A percentile compares a stretch with the other conserved stretches of the same genome.
Evolutionary conservation across 1,284 basidiomycete species (phyloP).

Genomic region (Moniliella sp.): DNA sequence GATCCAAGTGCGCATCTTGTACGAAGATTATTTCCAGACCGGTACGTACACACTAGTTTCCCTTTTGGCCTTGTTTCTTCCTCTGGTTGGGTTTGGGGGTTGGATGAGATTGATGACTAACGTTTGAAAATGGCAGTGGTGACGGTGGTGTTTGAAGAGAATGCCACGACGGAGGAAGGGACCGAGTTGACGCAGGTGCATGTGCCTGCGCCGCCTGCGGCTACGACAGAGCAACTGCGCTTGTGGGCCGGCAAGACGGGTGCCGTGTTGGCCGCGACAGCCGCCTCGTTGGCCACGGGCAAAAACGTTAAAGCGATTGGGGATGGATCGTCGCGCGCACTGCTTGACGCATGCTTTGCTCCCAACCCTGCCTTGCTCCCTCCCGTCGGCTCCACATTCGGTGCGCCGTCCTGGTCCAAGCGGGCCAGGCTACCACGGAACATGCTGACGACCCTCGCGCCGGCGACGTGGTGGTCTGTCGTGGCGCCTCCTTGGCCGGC

Average conservation of each 20-base stretch:
- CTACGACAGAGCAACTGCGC: conserved; percentile 44
- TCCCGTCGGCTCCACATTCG: conserved; percentile 13
- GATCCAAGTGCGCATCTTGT: conserved; percentile 12
- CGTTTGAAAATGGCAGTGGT: conserved; percentile 4
- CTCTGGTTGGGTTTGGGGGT: neutral
- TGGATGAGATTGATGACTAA: neutral
- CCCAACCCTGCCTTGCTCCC: too few relatives aligned
- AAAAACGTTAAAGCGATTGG: conserved; percentile 46
- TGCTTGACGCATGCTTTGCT: conserved; percentile 48
- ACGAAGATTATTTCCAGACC: conserved; percentile 19
- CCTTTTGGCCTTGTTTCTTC: too few relatives aligned
- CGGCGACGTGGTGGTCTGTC: conserved; percentile 56
- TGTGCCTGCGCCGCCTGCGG: conserved; percentile 10
- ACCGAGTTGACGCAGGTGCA: conserved; percentile 10
- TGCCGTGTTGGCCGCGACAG: conserved; percentile 47
- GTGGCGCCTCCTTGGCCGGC: conserved; percentile 62
- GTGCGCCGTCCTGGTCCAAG: conserved; percentile 39
- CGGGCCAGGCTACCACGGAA: conserved; percentile 47
- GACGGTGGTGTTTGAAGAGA: conserved; percentile 10
- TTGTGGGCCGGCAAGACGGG: conserved; percentile 53
- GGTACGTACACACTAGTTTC: neutral
- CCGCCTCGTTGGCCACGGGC: too few relatives aligned
- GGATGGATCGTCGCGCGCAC: conserved; percentile 59
- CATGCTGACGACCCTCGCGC: conserved; percentile 54
- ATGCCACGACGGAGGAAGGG: conserved; percentile 10